Conservation (phyloP, 2,329 filamentous ascomycete species). For the Trichophyton equinum region DNA sequence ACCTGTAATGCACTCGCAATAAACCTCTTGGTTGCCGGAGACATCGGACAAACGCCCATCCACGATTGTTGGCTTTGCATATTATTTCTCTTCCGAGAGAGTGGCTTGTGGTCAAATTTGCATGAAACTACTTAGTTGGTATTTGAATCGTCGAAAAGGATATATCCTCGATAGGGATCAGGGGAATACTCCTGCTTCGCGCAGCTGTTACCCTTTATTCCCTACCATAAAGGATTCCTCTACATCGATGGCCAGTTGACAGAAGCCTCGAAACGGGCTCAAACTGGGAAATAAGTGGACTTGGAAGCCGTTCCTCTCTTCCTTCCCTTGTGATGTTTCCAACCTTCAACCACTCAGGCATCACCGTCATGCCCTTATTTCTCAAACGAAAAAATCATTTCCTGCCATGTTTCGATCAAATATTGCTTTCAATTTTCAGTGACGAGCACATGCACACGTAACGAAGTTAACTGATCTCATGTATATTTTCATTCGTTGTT, state of each 20-base stretch:
- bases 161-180: neutral
- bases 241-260: neutral
- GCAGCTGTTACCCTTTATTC: neutral
- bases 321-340: neutral
- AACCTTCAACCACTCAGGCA: neutral
- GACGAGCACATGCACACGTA: neutral
- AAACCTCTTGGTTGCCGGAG: neutral
- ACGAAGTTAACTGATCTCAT: slow-evolving; percentile 2
- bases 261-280: neutral
- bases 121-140: neutral
- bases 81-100: neutral
- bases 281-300: neutral
- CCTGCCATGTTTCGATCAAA: neutral
- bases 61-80: neutral
- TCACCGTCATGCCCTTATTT: neutral
- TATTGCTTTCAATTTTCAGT: neutral
- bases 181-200: neutral
- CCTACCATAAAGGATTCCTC: neutral
- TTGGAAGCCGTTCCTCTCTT: neutral
- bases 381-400: neutral
- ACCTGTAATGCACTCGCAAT: neutral
- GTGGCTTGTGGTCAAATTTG: neutral
- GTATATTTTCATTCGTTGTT: slow-evolving; percentile 3
- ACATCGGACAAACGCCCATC: neutral
- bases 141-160: neutral